phyloP scores from a whole-genome alignment of 2,329 filamentous ascomycete genomes.

The Penicillium hesseltinei region DNA sequence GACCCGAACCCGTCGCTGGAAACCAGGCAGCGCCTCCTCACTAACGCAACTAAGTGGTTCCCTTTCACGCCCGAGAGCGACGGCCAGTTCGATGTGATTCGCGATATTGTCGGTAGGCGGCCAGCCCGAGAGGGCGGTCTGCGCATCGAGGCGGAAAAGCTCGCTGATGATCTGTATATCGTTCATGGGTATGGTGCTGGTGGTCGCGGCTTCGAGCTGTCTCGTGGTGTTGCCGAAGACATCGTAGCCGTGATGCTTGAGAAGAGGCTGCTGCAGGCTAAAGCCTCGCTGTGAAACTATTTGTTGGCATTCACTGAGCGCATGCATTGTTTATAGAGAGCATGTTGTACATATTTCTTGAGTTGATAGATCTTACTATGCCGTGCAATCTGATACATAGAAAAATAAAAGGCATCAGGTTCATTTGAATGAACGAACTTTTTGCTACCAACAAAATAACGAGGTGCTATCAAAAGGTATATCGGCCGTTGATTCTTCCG shows the following conservation, averaged over 20 bases:
- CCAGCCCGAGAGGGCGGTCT: conserved; percentile 49
- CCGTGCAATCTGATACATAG: neutral
- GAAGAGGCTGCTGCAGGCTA: conserved; percentile 22
- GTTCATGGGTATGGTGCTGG: conserved; percentile 62
- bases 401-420: conserved; percentile 17
- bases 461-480: conserved; percentile 30
- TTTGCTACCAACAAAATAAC: conserved; percentile 32
- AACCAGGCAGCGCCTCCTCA: conserved; percentile 50
- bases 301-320: neutral
- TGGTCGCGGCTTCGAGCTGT: conserved; percentile 61
- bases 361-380: neutral
- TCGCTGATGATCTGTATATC: conserved; percentile 27
- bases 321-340: neutral
- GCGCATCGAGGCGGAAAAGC: conserved; percentile 53
- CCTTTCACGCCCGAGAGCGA: conserved; percentile 38
- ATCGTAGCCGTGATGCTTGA: conserved; percentile 44
- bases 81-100: conserved; percentile 43
- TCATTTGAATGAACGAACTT: conserved; percentile 27
- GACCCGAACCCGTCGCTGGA: conserved; percentile 49
- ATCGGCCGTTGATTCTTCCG: conserved; percentile 28
- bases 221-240: conserved; percentile 58
- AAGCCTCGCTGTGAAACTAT: conserved; percentile 24
- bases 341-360: neutral
- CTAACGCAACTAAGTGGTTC: conserved; percentile 42
- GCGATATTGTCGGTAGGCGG: conserved; percentile 48